Evolutionary conservation across 2,329 filamentous ascomycete genomes (phyloP).

Genomic region (Aureobasidium sp.): DNA sequence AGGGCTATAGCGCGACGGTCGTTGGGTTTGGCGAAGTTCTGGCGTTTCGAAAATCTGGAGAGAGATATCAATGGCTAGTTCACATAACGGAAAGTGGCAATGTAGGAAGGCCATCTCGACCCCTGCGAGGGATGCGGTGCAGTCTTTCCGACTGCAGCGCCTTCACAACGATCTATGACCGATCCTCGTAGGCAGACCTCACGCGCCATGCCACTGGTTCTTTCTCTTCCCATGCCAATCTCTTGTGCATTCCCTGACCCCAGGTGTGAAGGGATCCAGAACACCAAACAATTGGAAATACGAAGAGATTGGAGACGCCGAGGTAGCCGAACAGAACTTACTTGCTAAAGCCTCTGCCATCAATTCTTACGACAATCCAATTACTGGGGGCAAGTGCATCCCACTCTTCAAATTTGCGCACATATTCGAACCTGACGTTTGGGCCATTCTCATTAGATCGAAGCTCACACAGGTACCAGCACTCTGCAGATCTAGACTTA

Average conservation of each 20-base stretch:
- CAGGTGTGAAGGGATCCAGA: no score
- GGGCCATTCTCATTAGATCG: not conserved
- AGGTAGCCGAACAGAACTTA: slow-evolving; percentile 34
- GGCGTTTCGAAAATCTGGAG: slow-evolving; percentile 67
- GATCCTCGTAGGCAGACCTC: no score
- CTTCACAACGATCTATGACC: no score
- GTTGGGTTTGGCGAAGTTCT: slow-evolving; percentile 86
- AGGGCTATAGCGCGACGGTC: slow-evolving; percentile 78
- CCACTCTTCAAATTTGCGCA: slow-evolving; percentile 76
- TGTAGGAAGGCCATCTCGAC: no score
- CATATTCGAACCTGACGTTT: slow-evolving; percentile 66
- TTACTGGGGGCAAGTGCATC: slow-evolving; percentile 80
- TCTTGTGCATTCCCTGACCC: not conserved
- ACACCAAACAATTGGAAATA: not conserved
- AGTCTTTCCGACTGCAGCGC: no score
- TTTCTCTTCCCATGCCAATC: not conserved
- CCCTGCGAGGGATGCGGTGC: no score
- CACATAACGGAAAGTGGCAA: not conserved
- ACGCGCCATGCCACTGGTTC: no score
- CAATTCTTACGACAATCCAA: slow-evolving; percentile 90
- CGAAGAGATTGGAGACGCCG: not conserved
- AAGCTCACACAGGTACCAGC: not conserved
- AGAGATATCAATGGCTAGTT: not conserved
- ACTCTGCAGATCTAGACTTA: not conserved
- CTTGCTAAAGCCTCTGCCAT: slow-evolving; percentile 94